A percentile compares a stretch with the other conserved stretches of the same genome.
These are phyloP conservation scores for Phaseolus lunatus DNA, from an alignment of 306 rosid genomes.

Conservation along the genomic window DNA sequence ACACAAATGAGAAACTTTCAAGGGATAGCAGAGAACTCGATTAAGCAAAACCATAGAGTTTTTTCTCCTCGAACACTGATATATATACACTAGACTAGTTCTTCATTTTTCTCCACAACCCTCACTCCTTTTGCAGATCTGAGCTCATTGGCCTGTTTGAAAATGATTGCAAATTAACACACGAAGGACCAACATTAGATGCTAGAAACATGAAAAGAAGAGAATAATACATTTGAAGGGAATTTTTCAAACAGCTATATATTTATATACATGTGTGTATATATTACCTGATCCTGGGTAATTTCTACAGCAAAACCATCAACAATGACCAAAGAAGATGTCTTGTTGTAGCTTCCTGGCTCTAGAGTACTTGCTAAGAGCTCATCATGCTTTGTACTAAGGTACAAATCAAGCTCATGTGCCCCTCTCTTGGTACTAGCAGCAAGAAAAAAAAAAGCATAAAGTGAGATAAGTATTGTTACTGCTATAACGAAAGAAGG, in stretches of 20 bases:
- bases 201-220: background rate
- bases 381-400: slow-evolving; percentile 84
- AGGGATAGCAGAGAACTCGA: background rate
- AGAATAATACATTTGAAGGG: background rate
- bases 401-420: slow-evolving; percentile 72
- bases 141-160: slow-evolving; percentile 74
- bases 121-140: slow-evolving; percentile 92
- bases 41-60: background rate
- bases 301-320: slow-evolving; percentile 85
- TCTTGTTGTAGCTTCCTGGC: slow-evolving; percentile 75
- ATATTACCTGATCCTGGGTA: slow-evolving; percentile 71
- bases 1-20: slow-evolving; percentile 3
- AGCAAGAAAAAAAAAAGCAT: background rate
- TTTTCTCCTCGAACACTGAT: slow-evolving; percentile 20
- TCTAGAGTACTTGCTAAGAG: slow-evolving; percentile 64
- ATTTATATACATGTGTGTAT: background rate
- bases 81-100: slow-evolving; percentile 39
- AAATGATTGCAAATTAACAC: background rate
- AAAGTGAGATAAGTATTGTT: background rate
- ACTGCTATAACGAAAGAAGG: background rate
- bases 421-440: slow-evolving; percentile 59
- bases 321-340: slow-evolving; percentile 77
- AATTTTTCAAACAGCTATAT: background rate
- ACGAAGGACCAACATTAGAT: background rate
- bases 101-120: slow-evolving; percentile 87